Conservation (phyloP, 768 basidiomycete species). For the Cubamyces sp. region DNA sequence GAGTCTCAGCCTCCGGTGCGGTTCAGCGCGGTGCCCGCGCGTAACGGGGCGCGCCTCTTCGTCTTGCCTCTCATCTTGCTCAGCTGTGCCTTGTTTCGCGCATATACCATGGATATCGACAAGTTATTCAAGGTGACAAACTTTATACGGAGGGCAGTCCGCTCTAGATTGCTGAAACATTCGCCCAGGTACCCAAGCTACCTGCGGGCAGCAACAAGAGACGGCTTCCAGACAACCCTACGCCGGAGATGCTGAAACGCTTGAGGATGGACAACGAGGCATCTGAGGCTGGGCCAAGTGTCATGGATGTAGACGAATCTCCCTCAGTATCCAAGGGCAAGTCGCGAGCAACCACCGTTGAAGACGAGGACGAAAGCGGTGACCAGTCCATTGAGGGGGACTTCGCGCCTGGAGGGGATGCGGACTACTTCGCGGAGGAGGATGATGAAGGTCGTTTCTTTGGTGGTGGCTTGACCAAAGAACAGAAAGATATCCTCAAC, state of each 20-base stretch:
- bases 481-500: conserved; percentile 94
- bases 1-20: too few species aligned
- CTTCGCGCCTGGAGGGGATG: conserved; percentile 86
- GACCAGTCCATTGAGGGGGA: conserved; percentile 37
- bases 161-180: conserved; percentile 1
- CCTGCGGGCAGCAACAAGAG: conserved; percentile 68
- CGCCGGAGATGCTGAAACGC: conserved; percentile 82
- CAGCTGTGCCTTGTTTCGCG: neutral
- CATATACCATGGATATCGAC: conserved; percentile 49
- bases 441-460: conserved; percentile 93
- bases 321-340: conserved; percentile 34
- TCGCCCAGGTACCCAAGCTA: conserved; percentile 66
- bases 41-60: neutral
- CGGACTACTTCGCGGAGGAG: conserved; percentile 89
- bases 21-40: neutral
- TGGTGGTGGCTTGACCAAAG: conserved; percentile 88
- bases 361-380: conserved; percentile 61
- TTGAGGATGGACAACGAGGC: conserved; percentile 57
- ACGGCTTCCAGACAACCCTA: conserved; percentile 75
- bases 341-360: conserved; percentile 54
- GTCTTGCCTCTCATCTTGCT: neutral
- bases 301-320: conserved; percentile 9
- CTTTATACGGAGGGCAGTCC: neutral
- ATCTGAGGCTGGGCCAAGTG: conserved; percentile 17
- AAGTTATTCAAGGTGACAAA: conserved; percentile 49